Percentiles rank a stretch among this genome's conserved stretches.
Evolutionary conservation across 257 asterid genomes (phyloP).

Genomic region (Fraxinus quadrangulata): DNA sequence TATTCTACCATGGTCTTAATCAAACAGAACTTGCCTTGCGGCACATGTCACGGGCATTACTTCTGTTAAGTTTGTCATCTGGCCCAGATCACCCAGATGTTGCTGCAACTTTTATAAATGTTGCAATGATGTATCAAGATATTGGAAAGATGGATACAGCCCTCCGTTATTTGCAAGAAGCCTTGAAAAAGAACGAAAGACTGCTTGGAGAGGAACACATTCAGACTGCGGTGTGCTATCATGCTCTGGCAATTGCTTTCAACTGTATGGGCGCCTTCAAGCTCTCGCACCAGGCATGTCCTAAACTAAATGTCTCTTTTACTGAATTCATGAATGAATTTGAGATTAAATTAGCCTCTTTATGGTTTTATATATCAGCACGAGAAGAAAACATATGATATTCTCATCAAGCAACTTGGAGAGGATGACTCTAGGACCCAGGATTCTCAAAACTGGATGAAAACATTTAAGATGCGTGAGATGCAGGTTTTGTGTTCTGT

Average conservation of each 20-base stretch:
- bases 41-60: slow-evolving; percentile 89
- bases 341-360: slow-evolving; percentile 10
- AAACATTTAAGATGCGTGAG: slow-evolving; percentile 86
- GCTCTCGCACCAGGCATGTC: slow-evolving; percentile 81
- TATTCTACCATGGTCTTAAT: slow-evolving; percentile 92
- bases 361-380: slow-evolving; percentile 53
- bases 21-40: slow-evolving; percentile 91
- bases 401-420: slow-evolving; percentile 91
- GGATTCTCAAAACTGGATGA: slow-evolving; percentile 91
- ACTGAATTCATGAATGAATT: background rate
- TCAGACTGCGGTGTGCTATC: slow-evolving; percentile 97
- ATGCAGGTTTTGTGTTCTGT: slow-evolving; percentile 50
- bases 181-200: slow-evolving; percentile 78
- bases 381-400: slow-evolving; percentile 89
- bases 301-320: slow-evolving; percentile 16
- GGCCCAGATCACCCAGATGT: slow-evolving; percentile 98
- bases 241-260: slow-evolving; percentile 89
- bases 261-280: slow-evolving; percentile 90
- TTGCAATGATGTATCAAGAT: slow-evolving; percentile 99
- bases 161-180: slow-evolving; percentile 92
- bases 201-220: slow-evolving; percentile 89
- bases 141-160: slow-evolving; percentile 83
- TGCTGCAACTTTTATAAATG: slow-evolving; percentile 92
- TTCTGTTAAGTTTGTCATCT: slow-evolving; percentile 72
- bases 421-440: slow-evolving; percentile 90